Conservation (phyloP, 2,329 filamentous ascomycete species). For the Cordyceps farinosa region DNA sequence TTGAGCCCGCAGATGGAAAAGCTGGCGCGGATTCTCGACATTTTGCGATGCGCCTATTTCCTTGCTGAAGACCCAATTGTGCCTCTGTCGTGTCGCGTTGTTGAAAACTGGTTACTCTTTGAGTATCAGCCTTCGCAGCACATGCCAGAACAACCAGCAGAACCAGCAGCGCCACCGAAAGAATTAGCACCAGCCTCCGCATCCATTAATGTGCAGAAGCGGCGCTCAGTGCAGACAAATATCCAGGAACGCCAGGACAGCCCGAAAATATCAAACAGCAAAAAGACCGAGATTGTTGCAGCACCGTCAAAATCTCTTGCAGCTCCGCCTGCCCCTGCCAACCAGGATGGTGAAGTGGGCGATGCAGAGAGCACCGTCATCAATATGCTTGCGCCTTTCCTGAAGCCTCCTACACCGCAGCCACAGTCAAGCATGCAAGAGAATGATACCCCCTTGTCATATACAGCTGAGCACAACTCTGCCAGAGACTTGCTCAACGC, state of each 20-base stretch:
- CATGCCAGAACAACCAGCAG: not conserved
- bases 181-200: not conserved
- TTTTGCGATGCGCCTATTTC: slow-evolving; percentile 47
- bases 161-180: not conserved
- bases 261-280: not conserved
- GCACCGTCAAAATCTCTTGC: not conserved
- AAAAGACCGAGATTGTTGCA: not conserved
- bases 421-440: slow-evolving; percentile 31
- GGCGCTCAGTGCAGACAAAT: slow-evolving; percentile 1
- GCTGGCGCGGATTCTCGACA: slow-evolving; percentile 47
- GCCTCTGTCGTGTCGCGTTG: slow-evolving; percentile 34
- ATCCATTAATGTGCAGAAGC: slow-evolving; percentile 10
- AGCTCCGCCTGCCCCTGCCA: slow-evolving; percentile 11
- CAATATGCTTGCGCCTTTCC: slow-evolving; percentile 47
- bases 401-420: slow-evolving; percentile 44
- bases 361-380: slow-evolving; percentile 40
- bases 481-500: slow-evolving; percentile 49
- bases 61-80: slow-evolving; percentile 40
- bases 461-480: slow-evolving; percentile 47
- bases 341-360: slow-evolving; percentile 25
- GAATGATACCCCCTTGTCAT: slow-evolving; percentile 46
- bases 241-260: not conserved
- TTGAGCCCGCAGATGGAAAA: slow-evolving; percentile 35
- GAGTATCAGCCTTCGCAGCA: slow-evolving; percentile 26
- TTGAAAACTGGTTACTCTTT: slow-evolving; percentile 31